Evolutionary conservation across 495 filamentous ascomycete genomes (phyloP).

Genomic region (Podospora sp.): DNA sequence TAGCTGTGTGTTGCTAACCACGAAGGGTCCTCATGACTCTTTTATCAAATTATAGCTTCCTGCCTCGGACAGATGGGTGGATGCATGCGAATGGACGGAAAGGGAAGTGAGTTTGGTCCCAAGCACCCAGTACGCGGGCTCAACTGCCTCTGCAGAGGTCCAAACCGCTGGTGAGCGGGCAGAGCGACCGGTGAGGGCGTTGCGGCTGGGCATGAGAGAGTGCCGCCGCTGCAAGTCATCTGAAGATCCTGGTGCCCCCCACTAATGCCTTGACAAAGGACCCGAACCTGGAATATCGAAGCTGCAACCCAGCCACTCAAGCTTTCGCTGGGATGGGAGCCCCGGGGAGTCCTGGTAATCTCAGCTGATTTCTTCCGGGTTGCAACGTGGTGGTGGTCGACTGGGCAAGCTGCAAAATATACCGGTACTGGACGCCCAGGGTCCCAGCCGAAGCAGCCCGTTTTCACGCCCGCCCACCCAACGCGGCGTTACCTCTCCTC

Average conservation of each 20-base stretch:
- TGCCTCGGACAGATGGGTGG: constrained; percentile 1
- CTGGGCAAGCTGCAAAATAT: constrained; percentile 21
- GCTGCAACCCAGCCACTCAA: constrained; percentile 3
- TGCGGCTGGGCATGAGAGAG: constrained; percentile 18
- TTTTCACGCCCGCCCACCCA: constrained; percentile 8
- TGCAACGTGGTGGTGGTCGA: constrained; percentile 21
- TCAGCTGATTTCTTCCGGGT: constrained; percentile 9
- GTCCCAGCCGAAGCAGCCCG: neutral
- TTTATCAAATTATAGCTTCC: constrained; percentile 9
- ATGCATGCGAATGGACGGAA: constrained; percentile 6
- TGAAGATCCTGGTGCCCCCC: constrained; percentile 15
- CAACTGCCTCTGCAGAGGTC: constrained; percentile 10
- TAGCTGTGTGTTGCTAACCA: neutral
- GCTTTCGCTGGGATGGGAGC: neutral
- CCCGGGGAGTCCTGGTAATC: constrained; percentile 8
- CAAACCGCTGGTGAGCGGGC: constrained; percentile 24
- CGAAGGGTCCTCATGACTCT: neutral
- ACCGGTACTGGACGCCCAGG: constrained; percentile 15
- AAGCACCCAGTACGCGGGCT: constrained; percentile 16
- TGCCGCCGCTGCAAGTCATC: constrained; percentile 24
- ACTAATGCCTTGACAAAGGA: constrained; percentile 17
- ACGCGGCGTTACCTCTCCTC: constrained; percentile 2
- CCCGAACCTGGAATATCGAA: constrained; percentile 19
- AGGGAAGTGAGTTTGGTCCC: constrained; percentile 3
- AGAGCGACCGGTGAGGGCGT: constrained; percentile 30